Evolutionary conservation across 208 protist genomes (phyloP).

Genomic region (Leishmania major): DNA sequence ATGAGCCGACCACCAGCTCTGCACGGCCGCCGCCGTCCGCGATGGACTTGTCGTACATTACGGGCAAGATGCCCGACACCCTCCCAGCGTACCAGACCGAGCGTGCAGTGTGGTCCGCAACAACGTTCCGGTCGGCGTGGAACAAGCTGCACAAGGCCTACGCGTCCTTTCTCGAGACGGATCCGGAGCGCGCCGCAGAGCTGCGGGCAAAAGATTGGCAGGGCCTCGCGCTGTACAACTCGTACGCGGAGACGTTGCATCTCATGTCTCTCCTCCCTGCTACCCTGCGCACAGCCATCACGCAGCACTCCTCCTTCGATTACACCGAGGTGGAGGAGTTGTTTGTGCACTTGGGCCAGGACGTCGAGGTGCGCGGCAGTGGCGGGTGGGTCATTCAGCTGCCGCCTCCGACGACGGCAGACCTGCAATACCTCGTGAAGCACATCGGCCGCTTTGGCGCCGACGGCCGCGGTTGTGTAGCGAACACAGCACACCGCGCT

Average conservation of each 20-base stretch:
- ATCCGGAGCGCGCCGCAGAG: slow-evolving; percentile 35
- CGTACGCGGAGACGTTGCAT: slow-evolving; percentile 69
- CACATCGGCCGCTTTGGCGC: slow-evolving; percentile 67
- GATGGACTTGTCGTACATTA: slow-evolving; percentile 36
- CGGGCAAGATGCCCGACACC: slow-evolving; percentile 31
- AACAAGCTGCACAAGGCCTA: slow-evolving; percentile 39
- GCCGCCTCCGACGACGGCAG: slow-evolving; percentile 46
- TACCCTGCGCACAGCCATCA: slow-evolving; percentile 44
- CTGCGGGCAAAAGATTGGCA: slow-evolving; percentile 59
- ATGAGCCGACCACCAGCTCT: slow-evolving; percentile 23
- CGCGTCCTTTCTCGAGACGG: slow-evolving; percentile 8
- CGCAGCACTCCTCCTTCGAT: slow-evolving; percentile 45
- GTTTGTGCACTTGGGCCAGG: slow-evolving; percentile 77
- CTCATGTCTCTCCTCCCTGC: slow-evolving; percentile 66
- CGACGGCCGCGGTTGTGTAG: slow-evolving; percentile 80
- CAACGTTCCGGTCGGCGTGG: slow-evolving; percentile 65
- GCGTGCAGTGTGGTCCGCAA: slow-evolving; percentile 47
- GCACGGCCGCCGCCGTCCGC: slow-evolving; percentile 32
- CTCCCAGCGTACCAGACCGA: slow-evolving; percentile 53
- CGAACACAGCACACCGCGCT: slow-evolving; percentile 73
- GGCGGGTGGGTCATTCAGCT: slow-evolving; percentile 56
- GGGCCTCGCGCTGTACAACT: slow-evolving; percentile 59
- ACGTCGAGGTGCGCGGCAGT: slow-evolving; percentile 72
- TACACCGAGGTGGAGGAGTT: slow-evolving; percentile 69
- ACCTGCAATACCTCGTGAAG: slow-evolving; percentile 58